phyloP scores from a whole-genome alignment of 2,329 filamentous ascomycete species.

The Sordariomycetes sp. region DNA sequence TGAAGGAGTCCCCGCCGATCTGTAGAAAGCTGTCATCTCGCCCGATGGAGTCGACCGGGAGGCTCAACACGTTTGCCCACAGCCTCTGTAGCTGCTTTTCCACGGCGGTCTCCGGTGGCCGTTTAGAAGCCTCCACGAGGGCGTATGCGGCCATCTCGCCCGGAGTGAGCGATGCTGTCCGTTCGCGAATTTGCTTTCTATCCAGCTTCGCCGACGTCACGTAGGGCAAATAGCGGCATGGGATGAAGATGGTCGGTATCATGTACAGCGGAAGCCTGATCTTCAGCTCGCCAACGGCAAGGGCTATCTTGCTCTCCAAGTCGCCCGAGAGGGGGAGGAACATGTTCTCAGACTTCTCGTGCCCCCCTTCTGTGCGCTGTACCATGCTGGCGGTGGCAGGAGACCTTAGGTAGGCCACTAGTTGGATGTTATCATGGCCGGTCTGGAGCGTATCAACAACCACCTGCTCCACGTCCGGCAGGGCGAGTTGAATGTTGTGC shows the following conservation, averaged over 20 bases:
- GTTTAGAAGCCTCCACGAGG: not conserved
- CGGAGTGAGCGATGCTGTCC: not conserved
- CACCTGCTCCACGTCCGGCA: too few relatives aligned
- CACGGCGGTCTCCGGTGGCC: not conserved
- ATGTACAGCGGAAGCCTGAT: not conserved
- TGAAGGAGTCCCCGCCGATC: conserved; percentile 27
- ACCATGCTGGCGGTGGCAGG: too few relatives aligned
- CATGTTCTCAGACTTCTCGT: too few relatives aligned
- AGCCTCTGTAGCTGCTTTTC: conserved; percentile 14
- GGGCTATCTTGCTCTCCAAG: too few relatives aligned
- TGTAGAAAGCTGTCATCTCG: conserved; percentile 33
- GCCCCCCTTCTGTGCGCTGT: too few relatives aligned
- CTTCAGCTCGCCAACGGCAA: too few relatives aligned
- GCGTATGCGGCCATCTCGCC: not conserved
- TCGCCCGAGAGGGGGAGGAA: too few relatives aligned
- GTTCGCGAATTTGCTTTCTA: not conserved
- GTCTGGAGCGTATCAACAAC: too few relatives aligned
- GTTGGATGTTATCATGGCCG: too few relatives aligned
- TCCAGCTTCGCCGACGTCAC: not conserved
- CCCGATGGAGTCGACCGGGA: conserved; percentile 15
- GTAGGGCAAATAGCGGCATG: not conserved
- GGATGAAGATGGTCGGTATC: not conserved
- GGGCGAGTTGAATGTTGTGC: too few relatives aligned
- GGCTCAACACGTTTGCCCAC: conserved; percentile 30
- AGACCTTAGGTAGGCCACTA: too few relatives aligned